Base-by-base conservation (phyloP, 1,284 basidiomycete species). In the Sanghuangporus sanghuang region DNA sequence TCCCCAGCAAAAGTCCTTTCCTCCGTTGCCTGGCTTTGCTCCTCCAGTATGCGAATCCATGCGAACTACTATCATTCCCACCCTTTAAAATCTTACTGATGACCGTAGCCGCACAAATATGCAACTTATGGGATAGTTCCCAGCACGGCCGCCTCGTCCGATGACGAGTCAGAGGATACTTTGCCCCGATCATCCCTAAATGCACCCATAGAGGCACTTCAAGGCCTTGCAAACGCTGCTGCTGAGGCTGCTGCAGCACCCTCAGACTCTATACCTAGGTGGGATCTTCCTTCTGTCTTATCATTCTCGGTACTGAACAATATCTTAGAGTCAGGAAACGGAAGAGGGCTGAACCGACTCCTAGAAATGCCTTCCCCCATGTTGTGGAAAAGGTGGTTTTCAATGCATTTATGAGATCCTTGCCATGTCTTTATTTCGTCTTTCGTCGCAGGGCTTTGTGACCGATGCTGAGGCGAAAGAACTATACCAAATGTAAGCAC, bases 191-290 rank as follows among this genome's bases (percentile, higher is more conserved):
- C 89, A 32, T 85, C 89, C 40, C 78, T 96, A 67, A 93, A 91
- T 66, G 93, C 95, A 0, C 95, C 95, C 0, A 96, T 96, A 64
- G 94, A 96, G 72, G 95, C 95, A 4, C 78, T 96, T 39, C 92
- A 96, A 72, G 93, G 93, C 2, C 79, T 96, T 52, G 95, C 94
- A 12, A 96, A 96, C 72, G 94, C 94, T 2, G 94, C 94, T 4
- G 95, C 93, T 27, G 93, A 95, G 74, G 92, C 94, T 2, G 93
- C 95, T 0, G 89, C 91, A 3, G 89, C 82, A 2, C 84, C 91
- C 2, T 80, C 78, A 14, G 62, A 75, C 6, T 71, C 75, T 36
- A 68, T 76, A 27, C 80, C 85, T 35, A 80, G 83, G 84, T 84
- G 70, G 39, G 74, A 67, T 55, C 48, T 48, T 57, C 48, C 56